phyloP scores from a whole-genome alignment of 371 early-diverging fungal species.

The Mortierella sp. region DNA sequence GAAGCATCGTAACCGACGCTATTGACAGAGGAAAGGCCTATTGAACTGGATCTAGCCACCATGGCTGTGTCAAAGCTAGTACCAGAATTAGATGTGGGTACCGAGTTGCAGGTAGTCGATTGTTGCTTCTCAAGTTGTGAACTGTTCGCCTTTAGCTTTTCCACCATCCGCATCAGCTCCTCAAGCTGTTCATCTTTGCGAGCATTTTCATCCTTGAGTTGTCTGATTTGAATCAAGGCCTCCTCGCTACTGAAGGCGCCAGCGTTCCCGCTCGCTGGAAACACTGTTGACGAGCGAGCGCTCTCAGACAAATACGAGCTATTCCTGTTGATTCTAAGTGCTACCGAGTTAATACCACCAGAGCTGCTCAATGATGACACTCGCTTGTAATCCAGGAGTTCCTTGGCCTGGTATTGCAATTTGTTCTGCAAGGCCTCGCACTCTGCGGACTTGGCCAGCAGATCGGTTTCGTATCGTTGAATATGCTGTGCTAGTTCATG shows the following conservation, averaged over 20 bases:
- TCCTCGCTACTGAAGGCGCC: not conserved
- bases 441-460: slow-evolving; percentile 33
- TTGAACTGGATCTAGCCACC: not conserved
- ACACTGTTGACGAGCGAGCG: slow-evolving; percentile 16
- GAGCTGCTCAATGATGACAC: slow-evolving; percentile 31
- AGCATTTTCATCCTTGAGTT: slow-evolving; percentile 38
- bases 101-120: not conserved
- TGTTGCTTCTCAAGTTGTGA: slow-evolving; percentile 19
- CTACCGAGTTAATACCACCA: not conserved
- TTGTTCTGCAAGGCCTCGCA: slow-evolving; percentile 35
- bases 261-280: not conserved
- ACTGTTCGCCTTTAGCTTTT: slow-evolving; percentile 1
- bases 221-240: slow-evolving; percentile 16
- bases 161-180: slow-evolving; percentile 19
- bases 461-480: slow-evolving; percentile 38
- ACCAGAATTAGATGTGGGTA: not conserved
- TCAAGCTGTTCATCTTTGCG: slow-evolving; percentile 40
- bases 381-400: slow-evolving; percentile 34
- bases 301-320: slow-evolving; percentile 23
- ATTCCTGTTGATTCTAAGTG: slow-evolving; percentile 18
- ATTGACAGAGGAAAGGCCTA: slow-evolving; percentile 15
- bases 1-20: slow-evolving; percentile 36
- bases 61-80: not conserved
- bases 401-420: slow-evolving; percentile 34
- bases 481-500: slow-evolving; percentile 45